Base-by-base conservation (phyloP, 805 yeast species). In the Lipomyces starkeyi region DNA sequence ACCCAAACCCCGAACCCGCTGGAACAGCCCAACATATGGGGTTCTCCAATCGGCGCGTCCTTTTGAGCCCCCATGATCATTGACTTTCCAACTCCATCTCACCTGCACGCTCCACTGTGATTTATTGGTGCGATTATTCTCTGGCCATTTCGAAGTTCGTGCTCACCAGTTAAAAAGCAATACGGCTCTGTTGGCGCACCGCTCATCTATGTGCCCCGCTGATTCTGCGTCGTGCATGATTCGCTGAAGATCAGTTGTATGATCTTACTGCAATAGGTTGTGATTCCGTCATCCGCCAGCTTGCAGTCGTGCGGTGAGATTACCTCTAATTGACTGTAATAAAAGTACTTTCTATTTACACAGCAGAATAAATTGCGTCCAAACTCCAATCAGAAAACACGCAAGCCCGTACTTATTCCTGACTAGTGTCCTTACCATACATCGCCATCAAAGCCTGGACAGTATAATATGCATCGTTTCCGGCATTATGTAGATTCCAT, bases 401-500 rank as follows among this genome's bases (percentile, higher is more conserved):
- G 20, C 49, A n/a, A 7, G 6, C 43, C 5, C 5, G 43, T 13
- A 2, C 6, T 43, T 6, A 43, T n/a, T 43, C 49, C 49, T n/a
- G 4, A n/a, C 22, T 3, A 17, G 8, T 11, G 1, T 52, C 2
- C 20, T 32, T 22, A 3, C n/a, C 49, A 17, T 32, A 61, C 66
- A 69, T 60, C 20, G 40, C 34, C 53, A 58, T 53, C 40, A 66
- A 47, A 13, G 53, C 72, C 52, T 66, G 67, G 34, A 66, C 40
- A 2, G 73, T 70, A 29, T 65, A 68, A 40, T 63, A 60, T 20
- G 73, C 71, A 34, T 70, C 73, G 27, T 70, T 70, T 1, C 68
- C 73, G 9, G 73, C 73, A 49, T 70, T 70, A 32, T 70, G 73
- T 40, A 68, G 32, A 61, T 66, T 63, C 71, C 59, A 54, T 17